Evolutionary conservation across 768 basidiomycete genomes (phyloP), one percentile per base, ranked within the genome.

Genomic region (Fomitopsis pulvina): DNA sequence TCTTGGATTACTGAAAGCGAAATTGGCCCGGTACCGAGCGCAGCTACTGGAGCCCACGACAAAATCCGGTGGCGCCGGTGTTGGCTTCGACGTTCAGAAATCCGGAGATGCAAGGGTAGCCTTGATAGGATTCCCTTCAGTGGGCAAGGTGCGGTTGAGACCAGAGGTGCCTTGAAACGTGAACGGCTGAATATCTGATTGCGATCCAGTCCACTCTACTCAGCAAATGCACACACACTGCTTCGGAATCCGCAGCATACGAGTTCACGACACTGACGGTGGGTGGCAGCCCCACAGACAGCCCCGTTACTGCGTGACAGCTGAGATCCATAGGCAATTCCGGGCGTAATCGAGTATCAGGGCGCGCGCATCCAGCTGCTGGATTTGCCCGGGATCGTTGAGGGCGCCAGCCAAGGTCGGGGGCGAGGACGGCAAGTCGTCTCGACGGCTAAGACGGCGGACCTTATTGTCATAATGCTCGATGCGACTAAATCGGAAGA

Each of bases 341-440:
- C 96, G 29, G 96, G 96, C 43, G 96, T 98, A 2, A 81, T 98
- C 16, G 94, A 98, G 61, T 89, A 98, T 65, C 84, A 95, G 65
- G 96, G 96, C 25, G 85, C 86, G 2, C 78, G 91, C 38, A 93
- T 98, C 50, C 96, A 99, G 64, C 77, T 97, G 39, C 78, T 97
- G 14, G 94, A 97, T 79, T 71, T 97, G 27, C 94, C 94, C 2
- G 94, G 94, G 67, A 97, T 97, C 57, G 92, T 97, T 7, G 91
- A 93, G 67, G 91, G 91, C 12, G 91, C 91, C 18, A 89, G 87
- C 60, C 85, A 90, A 76, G 86, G 88, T 53, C 80, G 93, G 55
- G 94, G 95, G 10, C 79, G 95, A 57, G 95, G 95, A 26, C 81
- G 95, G 57, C 95, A 99, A 68, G 95, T 99, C 29, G 94, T 99